phyloP scores from a whole-genome alignment of 2,329 filamentous ascomycete genomes.

The Chaetomium sp. region DNA sequence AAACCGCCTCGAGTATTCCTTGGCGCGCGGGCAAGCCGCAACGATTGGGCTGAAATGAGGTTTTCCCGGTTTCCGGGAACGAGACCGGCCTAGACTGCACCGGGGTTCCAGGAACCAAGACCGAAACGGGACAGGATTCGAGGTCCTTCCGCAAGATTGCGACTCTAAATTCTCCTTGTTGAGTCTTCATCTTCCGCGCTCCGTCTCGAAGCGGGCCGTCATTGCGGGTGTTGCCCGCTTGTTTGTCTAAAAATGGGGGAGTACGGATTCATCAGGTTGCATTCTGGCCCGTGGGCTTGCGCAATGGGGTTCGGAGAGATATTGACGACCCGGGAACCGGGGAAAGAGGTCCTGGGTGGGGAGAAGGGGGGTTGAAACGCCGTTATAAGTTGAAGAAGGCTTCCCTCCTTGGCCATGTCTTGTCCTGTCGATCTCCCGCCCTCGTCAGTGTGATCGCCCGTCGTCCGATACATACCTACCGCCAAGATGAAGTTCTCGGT shows the following conservation, averaged over 20 bases:
- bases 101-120: slow-evolving; percentile 4
- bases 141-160: slow-evolving; percentile 20
- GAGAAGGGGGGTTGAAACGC: not conserved
- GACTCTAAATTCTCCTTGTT: slow-evolving; percentile 9
- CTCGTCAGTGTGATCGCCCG: not conserved
- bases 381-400: not conserved
- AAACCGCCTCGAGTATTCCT: slow-evolving; percentile 4
- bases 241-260: not conserved
- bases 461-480: not conserved
- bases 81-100: slow-evolving; percentile 9
- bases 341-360: not conserved
- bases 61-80: slow-evolving; percentile 2
- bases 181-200: slow-evolving; percentile 4
- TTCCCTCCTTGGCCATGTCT: not conserved
- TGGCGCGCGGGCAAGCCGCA: not conserved
- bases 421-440: not conserved
- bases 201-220: slow-evolving; percentile 15
- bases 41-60: slow-evolving; percentile 7
- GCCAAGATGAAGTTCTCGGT: slow-evolving; percentile 22
- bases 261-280: not conserved
- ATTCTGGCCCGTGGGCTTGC: not conserved
- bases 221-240: slow-evolving; percentile 9
- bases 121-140: slow-evolving; percentile 17
- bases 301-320: not conserved
- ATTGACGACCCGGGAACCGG: slow-evolving; percentile 1